Percentiles rank a stretch among this genome's conserved stretches.
phyloP scores from a whole-genome alignment of 164 flowering plant genomes.

The Pachysandra terminalis region DNA sequence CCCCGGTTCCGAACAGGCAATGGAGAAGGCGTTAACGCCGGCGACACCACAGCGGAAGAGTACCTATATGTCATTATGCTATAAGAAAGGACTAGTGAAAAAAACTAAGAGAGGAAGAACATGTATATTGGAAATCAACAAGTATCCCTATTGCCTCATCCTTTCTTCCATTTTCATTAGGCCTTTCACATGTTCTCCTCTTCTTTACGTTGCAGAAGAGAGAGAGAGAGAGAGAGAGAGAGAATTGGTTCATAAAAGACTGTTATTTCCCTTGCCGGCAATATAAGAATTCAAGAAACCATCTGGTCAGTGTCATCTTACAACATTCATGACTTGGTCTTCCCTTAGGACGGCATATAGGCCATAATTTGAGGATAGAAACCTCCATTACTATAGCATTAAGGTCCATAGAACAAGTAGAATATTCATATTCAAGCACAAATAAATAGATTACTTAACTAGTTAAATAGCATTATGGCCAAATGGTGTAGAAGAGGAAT shows the following conservation, averaged over 20 bases:
- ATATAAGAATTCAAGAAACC: not conserved
- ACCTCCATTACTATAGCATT: too few relatives aligned
- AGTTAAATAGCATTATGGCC: too few relatives aligned
- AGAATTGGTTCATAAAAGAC: slow-evolving; percentile 11
- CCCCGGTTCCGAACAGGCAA: not conserved
- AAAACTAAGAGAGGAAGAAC: not conserved
- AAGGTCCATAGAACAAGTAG: too few relatives aligned
- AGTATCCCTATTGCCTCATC: not conserved
- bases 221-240: slow-evolving; percentile 2
- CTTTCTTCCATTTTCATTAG: not conserved
- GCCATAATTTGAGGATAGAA: not conserved
- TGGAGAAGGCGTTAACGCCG: not conserved
- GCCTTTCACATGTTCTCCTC: not conserved
- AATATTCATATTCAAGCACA: too few relatives aligned
- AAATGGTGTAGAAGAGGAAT: too few relatives aligned
- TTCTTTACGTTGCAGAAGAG: not conserved
- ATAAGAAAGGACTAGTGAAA: not conserved
- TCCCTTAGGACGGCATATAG: slow-evolving; percentile 21
- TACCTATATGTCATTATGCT: slow-evolving; percentile 4
- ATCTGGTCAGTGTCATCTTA: not conserved
- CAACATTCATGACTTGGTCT: slow-evolving; percentile 15
- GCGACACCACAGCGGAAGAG: not conserved
- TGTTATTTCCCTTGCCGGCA: slow-evolving; percentile 18
- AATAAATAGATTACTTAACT: too few relatives aligned
- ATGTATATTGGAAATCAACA: not conserved